Base-by-base conservation (phyloP, 345 rosid genomes). In the Hypericum androsaemum region DNA sequence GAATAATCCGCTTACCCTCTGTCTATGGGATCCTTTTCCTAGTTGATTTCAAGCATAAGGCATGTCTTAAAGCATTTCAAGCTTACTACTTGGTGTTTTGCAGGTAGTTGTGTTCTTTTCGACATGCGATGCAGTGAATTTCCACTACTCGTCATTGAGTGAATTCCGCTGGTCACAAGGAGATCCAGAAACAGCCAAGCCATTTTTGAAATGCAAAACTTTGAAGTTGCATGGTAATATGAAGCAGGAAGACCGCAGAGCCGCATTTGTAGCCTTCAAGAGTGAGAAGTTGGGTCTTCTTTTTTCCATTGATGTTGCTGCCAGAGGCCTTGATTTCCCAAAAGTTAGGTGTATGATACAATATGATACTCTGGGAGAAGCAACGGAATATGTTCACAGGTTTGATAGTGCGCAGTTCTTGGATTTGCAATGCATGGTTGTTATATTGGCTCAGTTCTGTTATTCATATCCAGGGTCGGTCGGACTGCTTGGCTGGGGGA, bases 321-420 rank as follows among this genome's bases (percentile, higher is more conserved):
- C 98, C 44, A 83, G 98, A 70, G 98, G 98, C 55, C 63, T 92
- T 45, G 98, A 92, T 71, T 78, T 88, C 75, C 98, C 95, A 12
- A 81, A 84, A 71, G 98, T 92, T 50, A 77, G 73, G 67, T 92
- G 95, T 64, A 92, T 88, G 57, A 78, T 88, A 62, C 98, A 92
- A 63, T 92, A 92, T 48, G 98, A 92, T 76, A 84, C 92, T 61
- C 95, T 96, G 6, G 98, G 98, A 64, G 98, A 90, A 74, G 98
- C 98, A 50, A 84, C 94, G 6, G 98, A 90, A 74, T 90, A 90
- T 61, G 98, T 88, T 54, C 96, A 88, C 62, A 82, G 98, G 98
- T 90, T 76, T 66, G 22, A 7, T 3, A 38, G 10, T 10, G 36
- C 39, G 52, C 63, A 36, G 15, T 45, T 57, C 45, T 39, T 37